Evolutionary conservation across 1,284 basidiomycete genomes (phyloP), one percentile per base, ranked within the genome.

Genomic region (Leccinum ponderosum): DNA sequence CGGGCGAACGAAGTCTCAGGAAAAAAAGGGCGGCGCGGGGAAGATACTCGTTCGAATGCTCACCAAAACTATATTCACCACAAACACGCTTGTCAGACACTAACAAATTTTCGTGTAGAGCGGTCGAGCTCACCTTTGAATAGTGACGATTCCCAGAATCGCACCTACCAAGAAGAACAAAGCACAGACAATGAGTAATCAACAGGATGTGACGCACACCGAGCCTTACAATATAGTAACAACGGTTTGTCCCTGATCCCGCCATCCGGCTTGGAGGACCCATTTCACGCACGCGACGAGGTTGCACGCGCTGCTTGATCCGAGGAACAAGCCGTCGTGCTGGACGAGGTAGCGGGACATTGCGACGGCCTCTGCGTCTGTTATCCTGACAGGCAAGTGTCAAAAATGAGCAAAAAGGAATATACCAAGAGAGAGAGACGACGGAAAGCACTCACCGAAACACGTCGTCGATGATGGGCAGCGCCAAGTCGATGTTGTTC

Each of bases 271-370:
- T 66, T 84, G 84, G 68, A 88, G 89, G 1, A 84, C 87, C 5
- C 94, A 78, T 67, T 90, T 89, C 11, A 98, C 83, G 65, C 91
- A 94, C 1, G 96, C 93, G 14, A 98, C 87, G 35, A 98, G 83
- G 73, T 99, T 99, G 71, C 96, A 97, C 0, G 97, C 97, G 66
- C 94, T 96, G 60, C 94, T 97, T 0, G 95, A 98, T 4, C 97
- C 97, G 22, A 99, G 81, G 77, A 98, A 98, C 9, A 99, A 79
- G 0, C 97, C 97, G 67, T 99, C 97, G 61, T 94, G 80, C 54
- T 87, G 78, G 3, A 96, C 93, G 14, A 97, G 83, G 73, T 94
- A 93, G 9, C 95, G 87, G 0, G 94, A 91, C 94, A 97, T 97
- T 15, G 89, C 86, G 33, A 97, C 93, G 0, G 95, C 95, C 76